Percentiles rank a stretch among this genome's conserved stretches.
These are phyloP conservation scores for Nemania sp. DNA, from an alignment of 2,329 filamentous ascomycete genomes.

Conservation along the genomic window DNA sequence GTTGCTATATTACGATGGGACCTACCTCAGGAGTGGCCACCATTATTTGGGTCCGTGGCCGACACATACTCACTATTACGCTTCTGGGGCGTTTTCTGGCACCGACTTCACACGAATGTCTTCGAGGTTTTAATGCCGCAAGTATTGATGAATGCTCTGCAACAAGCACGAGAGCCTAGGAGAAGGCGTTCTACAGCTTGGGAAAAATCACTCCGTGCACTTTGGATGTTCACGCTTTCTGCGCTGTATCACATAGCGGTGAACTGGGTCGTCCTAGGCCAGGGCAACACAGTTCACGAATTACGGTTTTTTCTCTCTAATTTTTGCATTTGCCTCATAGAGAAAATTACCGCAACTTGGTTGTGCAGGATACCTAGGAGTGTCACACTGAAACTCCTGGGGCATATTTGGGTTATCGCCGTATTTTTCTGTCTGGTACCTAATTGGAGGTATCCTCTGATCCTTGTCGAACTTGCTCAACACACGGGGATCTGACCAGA, in stretches of 20 bases:
- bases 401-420: not conserved
- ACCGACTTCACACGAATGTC: conserved; percentile 27
- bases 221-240: conserved; percentile 29
- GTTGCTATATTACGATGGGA: conserved; percentile 41
- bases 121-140: conserved; percentile 20
- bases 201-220: not conserved
- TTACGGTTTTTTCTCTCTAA: conserved; percentile 13
- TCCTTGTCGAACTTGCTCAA: not conserved
- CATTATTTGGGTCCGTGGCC: conserved; percentile 37
- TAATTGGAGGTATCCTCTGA: conserved; percentile 4
- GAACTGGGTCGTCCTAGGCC: conserved; percentile 8
- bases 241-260: conserved; percentile 8
- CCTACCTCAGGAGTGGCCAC: conserved; percentile 41
- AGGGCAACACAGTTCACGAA: not conserved
- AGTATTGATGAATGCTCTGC: not conserved
- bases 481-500: not conserved
- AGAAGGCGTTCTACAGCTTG: not conserved
- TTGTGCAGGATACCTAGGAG: not conserved
- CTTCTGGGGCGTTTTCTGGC: conserved; percentile 47
- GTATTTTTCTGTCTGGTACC: conserved; percentile 9
- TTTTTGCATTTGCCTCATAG: not conserved
- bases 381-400: not conserved
- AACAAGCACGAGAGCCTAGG: not conserved
- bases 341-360: not conserved
- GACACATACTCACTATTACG: conserved; percentile 40